Base-by-base conservation (phyloP, 2,329 filamentous ascomycete species). In the Diaporthe humulicola region DNA sequence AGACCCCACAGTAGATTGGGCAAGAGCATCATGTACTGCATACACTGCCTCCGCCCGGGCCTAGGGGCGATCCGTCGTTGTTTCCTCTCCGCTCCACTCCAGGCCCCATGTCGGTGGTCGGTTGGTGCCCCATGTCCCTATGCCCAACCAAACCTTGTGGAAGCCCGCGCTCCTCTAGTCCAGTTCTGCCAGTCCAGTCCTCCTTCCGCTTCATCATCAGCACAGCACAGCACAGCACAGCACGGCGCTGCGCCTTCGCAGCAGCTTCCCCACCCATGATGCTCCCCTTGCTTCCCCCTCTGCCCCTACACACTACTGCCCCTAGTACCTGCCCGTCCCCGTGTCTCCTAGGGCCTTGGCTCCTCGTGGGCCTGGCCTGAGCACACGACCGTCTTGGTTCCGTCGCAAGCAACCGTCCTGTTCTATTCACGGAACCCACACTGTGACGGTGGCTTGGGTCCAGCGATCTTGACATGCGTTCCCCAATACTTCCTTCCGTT, bases 391-490 rank as follows among this genome's bases (percentile, higher is more conserved):
- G 58, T 61, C 25, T 30, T 45, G 38, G 58, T 30, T 6, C 40
- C 40, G 58, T 64, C 57, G 36, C 57, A n/a, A n/a, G 57, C 5
- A 45, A 17, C 58, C 25, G 40, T 48, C 25, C 25, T 25, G 19
- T 69, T 69, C 64, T 54, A 69, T 69, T 54, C 45, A 54, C 22
- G 45, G 64, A 54, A 69, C 64, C 64, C 64, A 69, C 64, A 69
- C 64, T 69, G 64, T 69, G 64, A 69, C 64, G n/a, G 64, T 69
- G 64, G 64, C 64, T 69, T 69, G 33, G 64, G 14, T 7, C 64
- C 48, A 69, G 30, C 14, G 64, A 54, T 54, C 64, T 69, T 28
- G 45, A 67, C 45, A 67, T 67, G 58, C 58, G n/a, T 19, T 45
- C 38, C 64, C 64, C 25, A 50, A 66, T 66, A 48, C n/a, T n/a